A percentile compares a stretch with the other conserved stretches of the same genome.
phyloP scores from a whole-genome alignment of 148 eudicot genomes.

The Rhododendron williamsianum region DNA sequence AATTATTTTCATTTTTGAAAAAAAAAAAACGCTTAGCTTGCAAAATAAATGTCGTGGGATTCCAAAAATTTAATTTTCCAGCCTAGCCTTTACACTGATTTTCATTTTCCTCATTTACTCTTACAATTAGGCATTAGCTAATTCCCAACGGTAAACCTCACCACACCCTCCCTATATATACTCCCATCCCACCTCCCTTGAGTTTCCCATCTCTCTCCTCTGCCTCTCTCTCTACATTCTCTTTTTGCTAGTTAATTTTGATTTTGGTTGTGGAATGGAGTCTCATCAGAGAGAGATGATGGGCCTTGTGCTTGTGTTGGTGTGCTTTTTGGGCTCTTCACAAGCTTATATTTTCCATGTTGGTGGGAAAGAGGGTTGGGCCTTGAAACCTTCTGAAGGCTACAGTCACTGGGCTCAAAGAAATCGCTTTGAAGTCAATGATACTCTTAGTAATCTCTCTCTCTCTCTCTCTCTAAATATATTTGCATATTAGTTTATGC shows the following conservation, averaged over 20 bases:
- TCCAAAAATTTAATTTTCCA: background rate
- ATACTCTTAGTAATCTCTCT: conserved; percentile 21
- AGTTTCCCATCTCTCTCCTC: background rate
- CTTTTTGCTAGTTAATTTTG: background rate
- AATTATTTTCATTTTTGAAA: background rate
- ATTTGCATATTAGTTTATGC: background rate
- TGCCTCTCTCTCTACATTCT: background rate
- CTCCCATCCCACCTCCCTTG: background rate
- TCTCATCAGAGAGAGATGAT: background rate
- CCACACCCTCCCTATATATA: conserved; percentile 3
- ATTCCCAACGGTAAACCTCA: conserved; percentile 10
- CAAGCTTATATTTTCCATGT: conserved; percentile 21
- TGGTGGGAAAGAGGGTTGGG: conserved; percentile 34
- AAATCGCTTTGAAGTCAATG: conserved; percentile 31
- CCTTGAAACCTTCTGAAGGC: conserved; percentile 20
- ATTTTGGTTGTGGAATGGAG: conserved; percentile 10
- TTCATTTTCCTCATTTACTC: background rate
- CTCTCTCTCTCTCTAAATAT: background rate
- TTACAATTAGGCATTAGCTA: conserved; percentile 7
- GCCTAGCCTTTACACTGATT: background rate
- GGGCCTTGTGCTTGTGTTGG: background rate
- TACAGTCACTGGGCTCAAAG: conserved; percentile 29
- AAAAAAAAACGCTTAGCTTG: background rate
- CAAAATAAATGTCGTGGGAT: background rate
- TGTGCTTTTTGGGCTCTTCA: conserved; percentile 1